Base-by-base conservation (phyloP, 306 rosid species). In the Quercus gilva region DNA sequence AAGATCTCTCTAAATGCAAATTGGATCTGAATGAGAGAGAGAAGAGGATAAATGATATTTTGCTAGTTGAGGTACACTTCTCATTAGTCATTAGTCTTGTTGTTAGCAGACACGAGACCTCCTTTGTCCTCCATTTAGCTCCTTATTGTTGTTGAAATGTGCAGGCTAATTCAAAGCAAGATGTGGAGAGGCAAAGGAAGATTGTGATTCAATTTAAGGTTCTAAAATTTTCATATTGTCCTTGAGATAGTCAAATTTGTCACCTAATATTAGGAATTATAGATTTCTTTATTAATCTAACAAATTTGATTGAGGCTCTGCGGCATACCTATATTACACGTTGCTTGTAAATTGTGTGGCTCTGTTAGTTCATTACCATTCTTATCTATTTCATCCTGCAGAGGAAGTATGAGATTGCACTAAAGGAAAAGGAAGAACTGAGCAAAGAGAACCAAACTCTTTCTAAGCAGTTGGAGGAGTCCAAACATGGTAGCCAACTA, bases 351-450 rank as follows among this genome's bases (percentile, higher is more conserved):
- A 20, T 55, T 52, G 49, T 51, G 68, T 35, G 37, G 14, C 41
- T 72, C 45, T 20, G 18, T 82, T 25, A 19, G 9, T 51, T 74
- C 37, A 1, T 74, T 53, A 57, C 2, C 77, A 2, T 68, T 64
- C 29, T 70, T 74, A 58, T 15, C 45, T 55, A 28, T 55, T 60
- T 65, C 79, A 58, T 81, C 20, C 78, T 65, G 35, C 92, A 95
- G 98, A 86, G 90, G 83, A 84, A 61, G 84, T 71, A 26, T 7
- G 98, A 95, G 5, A 45, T 10, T 56, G 59, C 84, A 63, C 73
- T 75, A 53, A 93, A 86, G 88, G 98, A 93, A 71, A 93, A 91
- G 84, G 99, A 91, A 25, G 98, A 90, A 17, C 77, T 91, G 7
- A 78, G 20, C 37, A 92, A 85, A 80, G 97, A 90, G 70, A 89